Conservation (phyloP, 2,329 filamentous ascomycete genomes). For the Penicillium occitanis region DNA sequence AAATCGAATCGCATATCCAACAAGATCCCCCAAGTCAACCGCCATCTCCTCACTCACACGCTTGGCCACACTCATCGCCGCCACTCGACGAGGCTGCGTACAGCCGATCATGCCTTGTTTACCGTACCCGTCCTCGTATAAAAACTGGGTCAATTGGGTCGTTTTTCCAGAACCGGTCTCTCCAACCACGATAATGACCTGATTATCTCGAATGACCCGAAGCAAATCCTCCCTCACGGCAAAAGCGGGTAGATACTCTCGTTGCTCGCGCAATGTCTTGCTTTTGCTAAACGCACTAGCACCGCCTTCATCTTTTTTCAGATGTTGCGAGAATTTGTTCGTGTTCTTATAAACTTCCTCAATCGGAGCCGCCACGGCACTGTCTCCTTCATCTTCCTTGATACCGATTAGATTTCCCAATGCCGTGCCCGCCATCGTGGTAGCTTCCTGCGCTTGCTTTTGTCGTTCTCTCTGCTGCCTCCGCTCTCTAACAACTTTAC, state of each 20-base stretch:
- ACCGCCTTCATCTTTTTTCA: slow-evolving; percentile 78
- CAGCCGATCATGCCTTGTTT: slow-evolving; percentile 88
- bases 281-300: slow-evolving; percentile 91
- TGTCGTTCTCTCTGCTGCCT: slow-evolving; percentile 90
- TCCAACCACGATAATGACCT: slow-evolving; percentile 93
- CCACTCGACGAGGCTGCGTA: slow-evolving; percentile 92
- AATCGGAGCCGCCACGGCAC: slow-evolving; percentile 72
- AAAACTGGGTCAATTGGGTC: slow-evolving; percentile 92
- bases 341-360: slow-evolving; percentile 67
- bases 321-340: slow-evolving; percentile 83
- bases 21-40: slow-evolving; percentile 78
- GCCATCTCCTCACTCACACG: slow-evolving; percentile 99
- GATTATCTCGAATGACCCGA: slow-evolving; percentile 90
- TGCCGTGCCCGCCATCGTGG: slow-evolving; percentile 85
- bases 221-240: slow-evolving; percentile 91
- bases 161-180: slow-evolving; percentile 98
- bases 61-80: slow-evolving; percentile 98
- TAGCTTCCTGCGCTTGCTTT: slow-evolving; percentile 91
- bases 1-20: slow-evolving; percentile 97
- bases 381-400: slow-evolving; percentile 86
- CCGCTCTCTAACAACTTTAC: slow-evolving; percentile 85
- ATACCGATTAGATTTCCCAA: slow-evolving; percentile 94
- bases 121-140: slow-evolving; percentile 93
- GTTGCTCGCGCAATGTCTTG: slow-evolving; percentile 85
- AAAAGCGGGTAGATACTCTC: slow-evolving; percentile 92